These are phyloP conservation scores for Thermothielavioides terrestris DNA, from an alignment of 495 filamentous ascomycete genomes.

Conservation along the genomic window DNA sequence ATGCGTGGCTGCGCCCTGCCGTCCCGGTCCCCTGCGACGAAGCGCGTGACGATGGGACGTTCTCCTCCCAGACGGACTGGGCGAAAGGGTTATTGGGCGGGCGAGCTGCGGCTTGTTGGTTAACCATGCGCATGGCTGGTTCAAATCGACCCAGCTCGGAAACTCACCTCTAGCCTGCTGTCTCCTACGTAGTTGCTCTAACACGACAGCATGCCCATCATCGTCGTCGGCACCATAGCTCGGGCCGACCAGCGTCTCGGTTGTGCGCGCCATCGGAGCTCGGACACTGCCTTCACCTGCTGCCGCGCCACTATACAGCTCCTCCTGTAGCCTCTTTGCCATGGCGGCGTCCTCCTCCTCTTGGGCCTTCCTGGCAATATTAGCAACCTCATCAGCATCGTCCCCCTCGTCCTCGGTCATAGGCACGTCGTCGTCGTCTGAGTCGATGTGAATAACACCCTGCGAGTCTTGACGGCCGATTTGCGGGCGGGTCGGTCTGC, in stretches of 20 bases:
- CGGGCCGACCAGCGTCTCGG: constrained; percentile 81
- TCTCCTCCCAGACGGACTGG: constrained; percentile 73
- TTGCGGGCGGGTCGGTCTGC: constrained; percentile 15
- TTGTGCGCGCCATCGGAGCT: constrained; percentile 84
- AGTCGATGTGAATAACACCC: constrained; percentile 64
- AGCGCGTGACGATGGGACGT: background rate
- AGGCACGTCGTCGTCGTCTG: constrained; percentile 50
- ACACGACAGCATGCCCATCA: constrained; percentile 53
- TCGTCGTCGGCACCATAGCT: constrained; percentile 46
- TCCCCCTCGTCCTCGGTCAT: constrained; percentile 51
- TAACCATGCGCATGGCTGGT: background rate
- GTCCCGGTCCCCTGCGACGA: constrained; percentile 2
- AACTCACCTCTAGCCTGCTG: constrained; percentile 37
- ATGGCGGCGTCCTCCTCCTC: constrained; percentile 89
- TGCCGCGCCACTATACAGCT: constrained; percentile 60
- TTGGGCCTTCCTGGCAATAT: constrained; percentile 35
- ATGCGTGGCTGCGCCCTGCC: constrained; percentile 19
- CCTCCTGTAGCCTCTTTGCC: constrained; percentile 82
- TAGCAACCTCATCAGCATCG: constrained; percentile 26
- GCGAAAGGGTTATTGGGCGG: constrained; percentile 59
- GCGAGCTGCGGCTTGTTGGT: background rate
- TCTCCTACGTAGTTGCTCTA: constrained; percentile 56
- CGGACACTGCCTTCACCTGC: constrained; percentile 55
- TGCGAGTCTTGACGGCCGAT: constrained; percentile 43
- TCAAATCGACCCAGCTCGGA: background rate